phyloP scores from a whole-genome alignment of 768 basidiomycete species.

The Lyophyllum decastes region DNA sequence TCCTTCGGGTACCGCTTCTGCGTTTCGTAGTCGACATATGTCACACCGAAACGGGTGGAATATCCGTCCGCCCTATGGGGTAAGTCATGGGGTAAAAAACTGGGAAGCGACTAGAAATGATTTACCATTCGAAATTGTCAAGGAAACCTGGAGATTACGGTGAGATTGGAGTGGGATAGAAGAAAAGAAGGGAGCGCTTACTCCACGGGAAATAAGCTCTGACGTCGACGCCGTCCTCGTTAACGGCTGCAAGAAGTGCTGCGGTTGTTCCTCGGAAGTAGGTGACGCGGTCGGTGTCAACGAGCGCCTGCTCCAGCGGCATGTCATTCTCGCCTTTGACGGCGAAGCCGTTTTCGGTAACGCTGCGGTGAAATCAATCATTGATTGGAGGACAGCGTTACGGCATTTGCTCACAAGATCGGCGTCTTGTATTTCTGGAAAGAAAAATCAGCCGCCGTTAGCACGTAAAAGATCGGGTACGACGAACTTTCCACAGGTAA shows the following conservation, averaged over 20 bases:
- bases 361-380: slow-evolving; percentile 32
- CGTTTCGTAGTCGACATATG: slow-evolving; percentile 70
- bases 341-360: slow-evolving; percentile 77
- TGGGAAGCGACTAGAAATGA: background rate
- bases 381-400: background rate
- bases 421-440: slow-evolving; percentile 44
- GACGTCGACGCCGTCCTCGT: slow-evolving; percentile 64
- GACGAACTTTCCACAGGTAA: slow-evolving; percentile 65
- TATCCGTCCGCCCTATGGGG: slow-evolving; percentile 51
- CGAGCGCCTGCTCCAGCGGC: slow-evolving; percentile 52
- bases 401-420: slow-evolving; percentile 31
- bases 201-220: slow-evolving; percentile 71
- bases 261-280: slow-evolving; percentile 64
- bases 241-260: slow-evolving; percentile 56
- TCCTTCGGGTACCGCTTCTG: slow-evolving; percentile 68
- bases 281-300: slow-evolving; percentile 64
- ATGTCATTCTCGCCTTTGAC: slow-evolving; percentile 62
- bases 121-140: slow-evolving; percentile 71
- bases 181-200: slow-evolving; percentile 30
- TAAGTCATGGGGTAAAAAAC: background rate
- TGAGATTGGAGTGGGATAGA: background rate
- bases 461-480: background rate
- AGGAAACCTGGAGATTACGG: slow-evolving; percentile 49
- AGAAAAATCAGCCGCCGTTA: slow-evolving; percentile 5
- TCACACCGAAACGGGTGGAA: slow-evolving; percentile 55